Evolutionary conservation across 1,139 yeast genomes (phyloP), one percentile per base, ranked within the genome.

Genomic region (Magnusiomyces suaveolens): DNA sequence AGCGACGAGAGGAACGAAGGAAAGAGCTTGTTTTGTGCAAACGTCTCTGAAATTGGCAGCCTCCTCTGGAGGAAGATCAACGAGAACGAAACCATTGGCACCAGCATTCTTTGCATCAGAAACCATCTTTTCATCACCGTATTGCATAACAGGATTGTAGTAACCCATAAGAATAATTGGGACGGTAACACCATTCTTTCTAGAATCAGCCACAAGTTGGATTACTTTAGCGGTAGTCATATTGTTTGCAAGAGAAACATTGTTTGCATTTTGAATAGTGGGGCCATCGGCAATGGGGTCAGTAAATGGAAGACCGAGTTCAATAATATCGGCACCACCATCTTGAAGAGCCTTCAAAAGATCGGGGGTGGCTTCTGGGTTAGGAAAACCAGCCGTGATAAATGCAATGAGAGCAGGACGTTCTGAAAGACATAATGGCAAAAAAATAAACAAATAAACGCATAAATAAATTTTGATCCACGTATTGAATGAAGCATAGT

Each of bases 231-330:
- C 67, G 57, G 88, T 83, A 33, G 89, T 83, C 57, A 89, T 81
- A 16, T 95, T 95, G 63, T 92, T 89, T 36, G 80, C 77, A 61
- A 92, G 77, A 14, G 98, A 94, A 24, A 71, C 54, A 46, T 63
- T 63, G 71, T 90, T 90, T 44, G 97, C 88, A 43, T 75, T 81
- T 72, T 92, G 98, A 64, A 92, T 92, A 18, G 95, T 88, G 43
- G 97, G 96, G 50, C 99, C 99, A 69, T 92, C 99, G 46, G 97
- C 99, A 66, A 92, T 88, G 47, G 99, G 98, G 68, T 92, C 99
- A n/a, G 96, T 84, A 69, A 92, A 92, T 47, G 99, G 99, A 66
- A 94, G 75, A 59, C 99, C 98, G 52, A 92, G 74, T 73, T 92
- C 99, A 62, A 92, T 87, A 59, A 92, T 79, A 68, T 92, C 98